Evolutionary conservation across 2,329 filamentous ascomycete species (phyloP).

Genomic region (Parascedosporium putredinis): DNA sequence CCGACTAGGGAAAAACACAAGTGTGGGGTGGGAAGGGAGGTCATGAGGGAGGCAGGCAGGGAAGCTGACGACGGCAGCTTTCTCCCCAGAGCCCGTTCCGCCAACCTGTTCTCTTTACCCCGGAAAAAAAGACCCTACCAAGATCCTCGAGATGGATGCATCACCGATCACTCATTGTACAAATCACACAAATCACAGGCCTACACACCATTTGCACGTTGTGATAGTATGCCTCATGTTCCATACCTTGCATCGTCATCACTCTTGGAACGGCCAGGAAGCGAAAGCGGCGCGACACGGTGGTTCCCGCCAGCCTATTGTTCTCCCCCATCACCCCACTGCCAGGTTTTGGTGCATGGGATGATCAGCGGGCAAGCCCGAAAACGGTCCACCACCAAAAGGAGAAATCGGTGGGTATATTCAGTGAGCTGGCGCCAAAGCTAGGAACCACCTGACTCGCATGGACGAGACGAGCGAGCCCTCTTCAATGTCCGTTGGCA

Average conservation of each 20-base stretch:
- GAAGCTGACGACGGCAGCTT: not conserved
- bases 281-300: no score
- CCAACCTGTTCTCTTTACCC: not conserved
- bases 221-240: no score
- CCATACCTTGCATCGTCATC: no score
- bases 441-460: not conserved
- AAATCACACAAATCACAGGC: not conserved
- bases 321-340: not conserved
- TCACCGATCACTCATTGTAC: not conserved
- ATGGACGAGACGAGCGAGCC: not conserved
- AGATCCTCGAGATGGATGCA: no score
- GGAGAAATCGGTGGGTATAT: no score
- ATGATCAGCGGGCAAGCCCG: slow-evolving; percentile 7
- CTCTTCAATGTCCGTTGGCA: not conserved
- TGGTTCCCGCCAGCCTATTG: not conserved
- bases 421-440: no score
- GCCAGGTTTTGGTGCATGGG: not conserved
- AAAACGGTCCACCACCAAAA: not conserved
- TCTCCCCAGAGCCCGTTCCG: not conserved
- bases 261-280: no score
- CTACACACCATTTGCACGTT: no score
- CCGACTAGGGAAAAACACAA: no score
- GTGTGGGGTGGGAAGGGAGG: no score
- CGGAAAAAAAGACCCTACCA: no score
- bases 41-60: not conserved